Evolutionary conservation across 2,329 filamentous ascomycete genomes (phyloP).

Genomic region (Ophiostoma triangulosporum): DNA sequence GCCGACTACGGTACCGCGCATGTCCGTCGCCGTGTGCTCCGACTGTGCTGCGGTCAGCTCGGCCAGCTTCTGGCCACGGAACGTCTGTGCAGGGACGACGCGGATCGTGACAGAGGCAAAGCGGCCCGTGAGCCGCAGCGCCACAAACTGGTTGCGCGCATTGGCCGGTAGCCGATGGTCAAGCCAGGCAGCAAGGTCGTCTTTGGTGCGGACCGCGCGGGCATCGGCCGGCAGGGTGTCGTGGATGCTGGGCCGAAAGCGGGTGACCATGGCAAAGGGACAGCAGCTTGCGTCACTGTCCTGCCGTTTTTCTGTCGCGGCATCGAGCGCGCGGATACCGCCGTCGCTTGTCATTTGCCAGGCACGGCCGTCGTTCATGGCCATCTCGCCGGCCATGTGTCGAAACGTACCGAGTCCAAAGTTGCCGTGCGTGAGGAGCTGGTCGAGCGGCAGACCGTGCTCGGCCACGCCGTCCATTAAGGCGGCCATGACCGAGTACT

Average conservation of each 20-base stretch:
- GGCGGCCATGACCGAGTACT: constrained; percentile 1
- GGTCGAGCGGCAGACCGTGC: not conserved
- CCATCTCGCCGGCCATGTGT: constrained; percentile 2
- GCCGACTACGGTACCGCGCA: not conserved
- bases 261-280: not conserved
- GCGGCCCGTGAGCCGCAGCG: not conserved
- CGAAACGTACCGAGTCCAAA: not conserved
- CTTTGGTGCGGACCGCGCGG: not conserved
- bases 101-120: not conserved
- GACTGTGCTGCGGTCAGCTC: not conserved
- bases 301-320: not conserved
- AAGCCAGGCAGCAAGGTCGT: not conserved
- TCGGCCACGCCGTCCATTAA: constrained; percentile 2
- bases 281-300: not conserved
- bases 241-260: not conserved
- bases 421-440: not conserved
- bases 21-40: not conserved
- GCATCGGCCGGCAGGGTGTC: not conserved
- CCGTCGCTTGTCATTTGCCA: constrained; percentile 1
- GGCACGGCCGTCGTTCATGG: not conserved
- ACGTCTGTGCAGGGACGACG: not conserved
- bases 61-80: not conserved
- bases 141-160: not conserved
- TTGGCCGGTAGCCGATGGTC: not conserved
- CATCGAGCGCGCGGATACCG: not conserved